Conservation (phyloP, 2,329 filamentous ascomycete genomes). For the Penicillium thymicola region DNA sequence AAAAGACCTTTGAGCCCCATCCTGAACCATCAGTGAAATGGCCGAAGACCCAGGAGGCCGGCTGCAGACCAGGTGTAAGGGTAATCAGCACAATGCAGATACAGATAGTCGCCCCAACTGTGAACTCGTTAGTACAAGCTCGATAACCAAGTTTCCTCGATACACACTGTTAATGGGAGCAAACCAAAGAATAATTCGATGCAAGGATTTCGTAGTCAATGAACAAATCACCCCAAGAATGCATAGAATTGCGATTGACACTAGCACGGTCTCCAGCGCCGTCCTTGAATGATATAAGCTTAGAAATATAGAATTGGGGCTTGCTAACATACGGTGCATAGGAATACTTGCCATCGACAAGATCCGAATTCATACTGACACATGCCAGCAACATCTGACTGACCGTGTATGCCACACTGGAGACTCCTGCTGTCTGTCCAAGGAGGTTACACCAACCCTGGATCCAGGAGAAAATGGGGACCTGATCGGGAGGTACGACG, state of each 20-base stretch:
- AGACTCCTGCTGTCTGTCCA: slow-evolving; percentile 61
- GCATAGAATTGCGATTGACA: slow-evolving; percentile 56
- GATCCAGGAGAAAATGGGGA: slow-evolving; percentile 62
- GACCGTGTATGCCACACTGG: slow-evolving; percentile 61
- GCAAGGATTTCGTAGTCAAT: slow-evolving; percentile 57
- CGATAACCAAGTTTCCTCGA: not conserved
- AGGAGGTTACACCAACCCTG: slow-evolving; percentile 67
- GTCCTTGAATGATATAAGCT: slow-evolving; percentile 42
- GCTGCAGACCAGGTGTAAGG: slow-evolving; percentile 58
- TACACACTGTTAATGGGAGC: slow-evolving; percentile 60
- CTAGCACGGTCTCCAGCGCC: slow-evolving; percentile 56
- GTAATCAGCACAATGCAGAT: slow-evolving; percentile 59
- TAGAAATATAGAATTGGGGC: not conserved
- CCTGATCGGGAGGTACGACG: slow-evolving; percentile 59
- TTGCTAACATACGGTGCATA: slow-evolving; percentile 53
- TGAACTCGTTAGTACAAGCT: not conserved
- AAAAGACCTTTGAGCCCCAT: slow-evolving; percentile 60
- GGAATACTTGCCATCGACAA: slow-evolving; percentile 50
- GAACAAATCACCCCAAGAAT: slow-evolving; percentile 61
- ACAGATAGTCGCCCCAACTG: slow-evolving; percentile 56
- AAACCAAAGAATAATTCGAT: slow-evolving; percentile 62
- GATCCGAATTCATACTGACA: slow-evolving; percentile 58
- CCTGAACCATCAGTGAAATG: slow-evolving; percentile 61
- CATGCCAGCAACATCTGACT: slow-evolving; percentile 63
- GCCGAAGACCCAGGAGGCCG: slow-evolving; percentile 59